A percentile compares a stretch with the other conserved stretches of the same genome.
Evolutionary conservation across 345 rosid genomes (phyloP).

Genomic region (Ceriops tagal): DNA sequence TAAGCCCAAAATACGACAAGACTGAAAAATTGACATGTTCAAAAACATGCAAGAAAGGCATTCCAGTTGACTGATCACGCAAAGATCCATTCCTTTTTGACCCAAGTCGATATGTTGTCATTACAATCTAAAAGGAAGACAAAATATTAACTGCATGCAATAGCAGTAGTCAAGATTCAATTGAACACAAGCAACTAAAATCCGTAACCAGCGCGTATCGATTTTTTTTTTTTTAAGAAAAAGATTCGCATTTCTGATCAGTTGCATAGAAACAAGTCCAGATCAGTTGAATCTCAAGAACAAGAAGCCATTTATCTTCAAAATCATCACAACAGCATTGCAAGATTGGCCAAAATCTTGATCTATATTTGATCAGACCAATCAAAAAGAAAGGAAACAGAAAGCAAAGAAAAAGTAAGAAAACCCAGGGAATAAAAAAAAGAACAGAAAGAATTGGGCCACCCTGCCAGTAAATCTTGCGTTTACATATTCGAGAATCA

Average conservation of each 20-base stretch:
- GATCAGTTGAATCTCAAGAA: slow-evolving; percentile 17
- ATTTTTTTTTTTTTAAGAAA: background rate
- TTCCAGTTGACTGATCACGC: background rate
- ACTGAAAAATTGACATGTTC: background rate
- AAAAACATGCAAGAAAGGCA: background rate
- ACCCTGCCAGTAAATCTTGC: background rate
- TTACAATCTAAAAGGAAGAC: too few relatives aligned
- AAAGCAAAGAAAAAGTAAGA: background rate
- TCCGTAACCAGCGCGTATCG: background rate
- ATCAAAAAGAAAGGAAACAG: background rate
- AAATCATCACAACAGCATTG: background rate
- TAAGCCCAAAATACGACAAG: background rate
- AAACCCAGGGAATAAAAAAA: background rate
- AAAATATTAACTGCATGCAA: background rate
- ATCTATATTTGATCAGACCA: slow-evolving; percentile 11
- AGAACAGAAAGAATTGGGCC: background rate
- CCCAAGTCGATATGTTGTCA: background rate
- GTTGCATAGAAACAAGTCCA: background rate
- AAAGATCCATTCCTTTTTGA: background rate
- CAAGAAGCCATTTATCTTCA: background rate
- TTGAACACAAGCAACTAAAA: background rate
- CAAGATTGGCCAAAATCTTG: background rate
- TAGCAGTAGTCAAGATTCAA: background rate
- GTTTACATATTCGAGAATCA: background rate
- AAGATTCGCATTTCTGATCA: background rate